phyloP scores from a whole-genome alignment of 768 basidiomycete species.

The Gloeostereum incarnatum region DNA sequence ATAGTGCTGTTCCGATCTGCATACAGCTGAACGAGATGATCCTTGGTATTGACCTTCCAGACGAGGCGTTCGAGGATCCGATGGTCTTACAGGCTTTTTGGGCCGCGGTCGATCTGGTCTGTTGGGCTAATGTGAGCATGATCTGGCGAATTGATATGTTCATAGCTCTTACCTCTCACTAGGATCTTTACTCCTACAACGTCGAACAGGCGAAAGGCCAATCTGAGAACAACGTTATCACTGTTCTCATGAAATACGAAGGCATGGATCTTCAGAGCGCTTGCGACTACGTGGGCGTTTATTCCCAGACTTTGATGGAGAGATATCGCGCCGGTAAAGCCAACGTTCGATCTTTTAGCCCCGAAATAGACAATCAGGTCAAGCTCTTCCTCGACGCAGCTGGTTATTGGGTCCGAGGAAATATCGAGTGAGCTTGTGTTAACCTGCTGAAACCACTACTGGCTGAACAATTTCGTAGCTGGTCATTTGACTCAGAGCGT shows the following conservation, averaged over 20 bases:
- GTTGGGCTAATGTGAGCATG: slow-evolving; percentile 59
- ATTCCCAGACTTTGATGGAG: slow-evolving; percentile 41
- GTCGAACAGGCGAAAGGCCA: slow-evolving; percentile 64
- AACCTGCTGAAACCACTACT: slow-evolving; percentile 3
- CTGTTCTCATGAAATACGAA: slow-evolving; percentile 53
- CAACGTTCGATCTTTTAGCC: slow-evolving; percentile 38
- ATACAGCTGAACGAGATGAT: slow-evolving; percentile 55
- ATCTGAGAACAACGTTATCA: slow-evolving; percentile 58
- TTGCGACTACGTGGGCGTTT: slow-evolving; percentile 42
- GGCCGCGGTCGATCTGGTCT: slow-evolving; percentile 56
- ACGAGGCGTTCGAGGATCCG: slow-evolving; percentile 50
- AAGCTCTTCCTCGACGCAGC: slow-evolving; percentile 43
- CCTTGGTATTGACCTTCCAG: slow-evolving; percentile 53
- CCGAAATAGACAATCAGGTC: slow-evolving; percentile 39
- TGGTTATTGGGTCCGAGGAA: slow-evolving; percentile 54
- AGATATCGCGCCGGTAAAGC: slow-evolving; percentile 35
- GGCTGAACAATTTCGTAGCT: slow-evolving; percentile 19
- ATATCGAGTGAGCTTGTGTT: slow-evolving; percentile 35
- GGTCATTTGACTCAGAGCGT: slow-evolving; percentile 62
- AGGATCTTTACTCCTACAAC: slow-evolving; percentile 70
- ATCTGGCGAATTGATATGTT: slow-evolving; percentile 7
- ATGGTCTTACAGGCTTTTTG: slow-evolving; percentile 43
- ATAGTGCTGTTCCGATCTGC: slow-evolving; percentile 57
- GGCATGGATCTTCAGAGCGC: slow-evolving; percentile 47
- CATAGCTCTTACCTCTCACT: slow-evolving; percentile 2